phyloP scores from a whole-genome alignment of 176 grass and related monocot species.

The Oryza coarctata region DNA sequence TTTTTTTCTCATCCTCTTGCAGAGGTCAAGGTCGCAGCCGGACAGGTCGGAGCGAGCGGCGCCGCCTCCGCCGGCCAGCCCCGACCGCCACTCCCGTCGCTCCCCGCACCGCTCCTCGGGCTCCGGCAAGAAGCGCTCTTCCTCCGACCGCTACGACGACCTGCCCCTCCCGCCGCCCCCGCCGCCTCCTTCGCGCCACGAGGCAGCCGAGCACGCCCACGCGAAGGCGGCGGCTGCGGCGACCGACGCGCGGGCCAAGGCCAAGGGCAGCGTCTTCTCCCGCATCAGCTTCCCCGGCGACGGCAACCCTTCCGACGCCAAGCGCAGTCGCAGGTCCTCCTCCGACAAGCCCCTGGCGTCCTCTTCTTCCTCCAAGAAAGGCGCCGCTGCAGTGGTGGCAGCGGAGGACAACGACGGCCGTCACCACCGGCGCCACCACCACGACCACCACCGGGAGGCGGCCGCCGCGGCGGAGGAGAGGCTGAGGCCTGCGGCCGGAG shows the following conservation, averaged over 20 bases:
- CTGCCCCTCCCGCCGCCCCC: constrained; percentile 35
- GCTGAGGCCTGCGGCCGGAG: constrained; percentile 19
- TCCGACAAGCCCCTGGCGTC: constrained; percentile 39
- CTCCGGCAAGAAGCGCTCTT: constrained; percentile 66
- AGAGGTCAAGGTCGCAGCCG: constrained; percentile 47
- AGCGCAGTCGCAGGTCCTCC: constrained; percentile 61
- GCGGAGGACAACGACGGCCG: constrained; percentile 23
- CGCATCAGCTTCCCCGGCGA: constrained; percentile 90
- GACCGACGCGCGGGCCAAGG: constrained; percentile 42
- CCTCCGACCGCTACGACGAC: constrained; percentile 58
- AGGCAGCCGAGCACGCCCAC: constrained; percentile 39
- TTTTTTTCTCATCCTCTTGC: background rate
- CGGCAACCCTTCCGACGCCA: constrained; percentile 38
- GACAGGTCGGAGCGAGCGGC: constrained; percentile 49
- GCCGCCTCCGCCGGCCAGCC: constrained; percentile 36
- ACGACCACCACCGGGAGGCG: constrained; percentile 11
- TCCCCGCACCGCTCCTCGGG: constrained; percentile 51
- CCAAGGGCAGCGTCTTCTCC: constrained; percentile 88
- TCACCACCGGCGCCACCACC: background rate
- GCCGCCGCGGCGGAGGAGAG: constrained; percentile 8
- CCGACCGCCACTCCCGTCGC: constrained; percentile 43
- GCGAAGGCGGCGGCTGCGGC: constrained; percentile 24
- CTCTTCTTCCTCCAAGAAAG: constrained; percentile 46
- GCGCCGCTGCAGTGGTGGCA: background rate
- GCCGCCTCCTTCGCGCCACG: constrained; percentile 31